These are phyloP conservation scores for Wickerhamomyces queroliae DNA, from an alignment of 805 yeast genomes.

Conservation along the genomic window DNA sequence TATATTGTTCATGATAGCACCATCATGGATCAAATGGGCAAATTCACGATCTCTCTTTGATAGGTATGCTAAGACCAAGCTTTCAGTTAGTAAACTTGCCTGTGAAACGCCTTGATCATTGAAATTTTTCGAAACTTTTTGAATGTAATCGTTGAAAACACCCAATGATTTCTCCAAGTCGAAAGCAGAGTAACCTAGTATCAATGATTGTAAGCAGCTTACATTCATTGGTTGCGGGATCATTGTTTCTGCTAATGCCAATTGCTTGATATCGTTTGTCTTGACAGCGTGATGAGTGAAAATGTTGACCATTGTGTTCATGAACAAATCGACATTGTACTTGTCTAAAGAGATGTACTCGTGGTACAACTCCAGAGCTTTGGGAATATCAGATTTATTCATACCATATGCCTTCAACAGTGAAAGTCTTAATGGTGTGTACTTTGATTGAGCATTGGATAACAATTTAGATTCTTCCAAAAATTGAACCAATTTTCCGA, in stretches of 20 bases:
- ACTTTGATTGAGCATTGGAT: background rate
- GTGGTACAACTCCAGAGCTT: conserved; percentile 33
- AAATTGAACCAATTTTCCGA: background rate
- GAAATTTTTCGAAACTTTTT: conserved; percentile 28
- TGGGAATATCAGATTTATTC: conserved; percentile 23
- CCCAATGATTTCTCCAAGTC: conserved; percentile 34
- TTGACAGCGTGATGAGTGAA: conserved; percentile 35
- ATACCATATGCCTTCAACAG: conserved; percentile 23
- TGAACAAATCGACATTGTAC: conserved; percentile 34
- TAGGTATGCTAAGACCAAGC: conserved; percentile 37
- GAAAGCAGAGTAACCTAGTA: conserved; percentile 35
- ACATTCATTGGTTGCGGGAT: conserved; percentile 16
- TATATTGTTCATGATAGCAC: conserved; percentile 33
- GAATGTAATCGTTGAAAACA: conserved; percentile 41
- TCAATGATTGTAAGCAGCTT: conserved; percentile 32
- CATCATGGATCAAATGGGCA: conserved; percentile 44
- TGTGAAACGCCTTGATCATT: conserved; percentile 30
- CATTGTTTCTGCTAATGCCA: conserved; percentile 34
- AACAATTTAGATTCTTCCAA: background rate
- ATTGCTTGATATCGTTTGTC: conserved; percentile 21
- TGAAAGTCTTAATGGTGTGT: background rate
- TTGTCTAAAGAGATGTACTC: conserved; percentile 32
- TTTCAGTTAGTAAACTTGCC: conserved; percentile 39
- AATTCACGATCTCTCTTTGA: conserved; percentile 46
- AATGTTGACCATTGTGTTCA: conserved; percentile 33